Conservation (phyloP, 441 rosid species). For the Brassica hybrid region DNA sequence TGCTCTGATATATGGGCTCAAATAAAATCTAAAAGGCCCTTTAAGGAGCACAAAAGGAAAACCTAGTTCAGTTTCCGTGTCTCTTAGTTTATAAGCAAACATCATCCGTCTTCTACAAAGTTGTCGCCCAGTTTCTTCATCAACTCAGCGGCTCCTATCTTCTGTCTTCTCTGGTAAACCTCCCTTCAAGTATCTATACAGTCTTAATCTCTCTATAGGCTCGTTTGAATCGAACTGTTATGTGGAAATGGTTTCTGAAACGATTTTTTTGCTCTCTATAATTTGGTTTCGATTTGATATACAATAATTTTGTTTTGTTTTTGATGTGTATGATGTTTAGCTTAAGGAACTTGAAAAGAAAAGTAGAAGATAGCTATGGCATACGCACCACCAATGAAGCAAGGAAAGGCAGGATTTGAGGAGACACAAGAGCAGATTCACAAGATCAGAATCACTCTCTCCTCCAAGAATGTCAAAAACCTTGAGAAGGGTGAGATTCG, state of each 20-base stretch:
- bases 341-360: background rate
- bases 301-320: background rate
- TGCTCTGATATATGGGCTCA: background rate
- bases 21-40: background rate
- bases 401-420: conserved; percentile 7
- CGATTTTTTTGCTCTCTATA: no score
- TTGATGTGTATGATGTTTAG: background rate
- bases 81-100: conserved; percentile 25
- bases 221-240: no score
- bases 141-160: conserved; percentile 24
- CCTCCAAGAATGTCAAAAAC: conserved; percentile 16
- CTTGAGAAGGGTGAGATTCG: conserved; percentile 17
- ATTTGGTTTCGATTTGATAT: no score
- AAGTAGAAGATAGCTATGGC: conserved; percentile 1
- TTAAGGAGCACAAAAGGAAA: background rate
- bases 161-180: no score
- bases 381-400: conserved; percentile 39
- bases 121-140: conserved; percentile 37
- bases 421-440: conserved; percentile 4
- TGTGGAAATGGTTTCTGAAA: no score
- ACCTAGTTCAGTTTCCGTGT: conserved; percentile 22
- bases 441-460: conserved; percentile 24
- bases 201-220: no score
- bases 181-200: no score
- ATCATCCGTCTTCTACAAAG: background rate